Evolutionary conservation across 2,329 filamentous ascomycete genomes (phyloP).

Genomic region (Fusarium hainanense): DNA sequence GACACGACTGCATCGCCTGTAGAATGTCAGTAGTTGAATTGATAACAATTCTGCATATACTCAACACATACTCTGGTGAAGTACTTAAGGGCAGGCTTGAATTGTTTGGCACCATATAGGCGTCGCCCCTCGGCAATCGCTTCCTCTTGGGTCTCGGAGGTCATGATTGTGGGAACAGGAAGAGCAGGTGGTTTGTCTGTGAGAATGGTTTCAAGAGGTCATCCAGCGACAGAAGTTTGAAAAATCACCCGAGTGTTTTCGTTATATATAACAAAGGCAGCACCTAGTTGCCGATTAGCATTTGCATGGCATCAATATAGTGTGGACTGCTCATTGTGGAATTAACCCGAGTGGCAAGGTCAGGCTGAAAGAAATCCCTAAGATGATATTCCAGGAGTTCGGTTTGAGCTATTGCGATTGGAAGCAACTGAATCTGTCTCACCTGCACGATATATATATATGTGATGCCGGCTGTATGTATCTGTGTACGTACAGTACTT

Average conservation of each 20-base stretch:
- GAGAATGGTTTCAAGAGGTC: background rate
- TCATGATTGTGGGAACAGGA: constrained; percentile 15
- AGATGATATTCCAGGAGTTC: background rate
- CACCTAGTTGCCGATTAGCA: constrained; percentile 7
- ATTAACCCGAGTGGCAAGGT: constrained; percentile 12
- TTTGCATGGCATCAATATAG: background rate
- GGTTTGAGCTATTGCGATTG: background rate
- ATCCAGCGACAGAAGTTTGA: background rate
- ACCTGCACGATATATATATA: constrained; percentile 8
- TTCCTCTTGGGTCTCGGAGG: constrained; percentile 42
- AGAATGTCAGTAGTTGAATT: constrained; percentile 2
- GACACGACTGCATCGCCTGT: constrained; percentile 53
- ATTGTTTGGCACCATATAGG: constrained; percentile 50
- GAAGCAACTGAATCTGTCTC: constrained; percentile 21
- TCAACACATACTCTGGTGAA: constrained; percentile 50
- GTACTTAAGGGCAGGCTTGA: constrained; percentile 51
- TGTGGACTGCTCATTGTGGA: background rate
- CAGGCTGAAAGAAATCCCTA: background rate
- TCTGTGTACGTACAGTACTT: background rate
- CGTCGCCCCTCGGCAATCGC: constrained; percentile 50
- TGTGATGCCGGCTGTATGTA: background rate
- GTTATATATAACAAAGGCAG: background rate
- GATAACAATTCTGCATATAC: too few relatives aligned
- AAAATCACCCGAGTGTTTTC: background rate
- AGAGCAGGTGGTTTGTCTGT: background rate